Evolutionary conservation across 192 early-diverging fungal species (phyloP).

Genomic region (Coemansia sp.): DNA sequence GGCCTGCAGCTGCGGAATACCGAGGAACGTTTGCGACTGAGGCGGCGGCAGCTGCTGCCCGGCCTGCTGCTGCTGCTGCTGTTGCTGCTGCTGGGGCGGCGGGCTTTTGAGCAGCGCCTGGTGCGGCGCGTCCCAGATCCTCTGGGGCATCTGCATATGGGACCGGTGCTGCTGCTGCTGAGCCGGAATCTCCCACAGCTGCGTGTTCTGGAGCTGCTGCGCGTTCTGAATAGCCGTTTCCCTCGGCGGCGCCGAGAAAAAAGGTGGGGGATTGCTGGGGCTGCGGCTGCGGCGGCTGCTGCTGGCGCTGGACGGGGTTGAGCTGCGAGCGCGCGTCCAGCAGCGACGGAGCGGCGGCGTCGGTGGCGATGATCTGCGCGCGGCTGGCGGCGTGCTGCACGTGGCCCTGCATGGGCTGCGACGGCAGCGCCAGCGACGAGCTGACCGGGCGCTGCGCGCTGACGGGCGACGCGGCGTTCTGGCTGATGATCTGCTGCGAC

Average conservation of each 20-base stretch:
- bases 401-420: constrained; percentile 15
- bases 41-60: constrained; percentile 11
- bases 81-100: constrained; percentile 10
- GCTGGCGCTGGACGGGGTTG: constrained; percentile 22
- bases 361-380: constrained; percentile 9
- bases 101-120: constrained; percentile 34
- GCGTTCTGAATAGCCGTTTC: constrained; percentile 50
- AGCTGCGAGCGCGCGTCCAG: constrained; percentile 27
- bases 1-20: constrained; percentile 17
- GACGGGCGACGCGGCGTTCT: constrained; percentile 23
- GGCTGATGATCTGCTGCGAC: constrained; percentile 41
- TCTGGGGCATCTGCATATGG: constrained; percentile 24
- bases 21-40: constrained; percentile 29
- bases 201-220: constrained; percentile 24
- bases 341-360: constrained; percentile 16
- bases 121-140: constrained; percentile 26
- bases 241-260: constrained; percentile 53
- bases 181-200: constrained; percentile 21
- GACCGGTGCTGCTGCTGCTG: constrained; percentile 25
- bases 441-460: constrained; percentile 31
- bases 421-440: constrained; percentile 21
- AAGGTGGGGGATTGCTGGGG: constrained; percentile 47
- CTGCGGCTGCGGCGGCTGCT: constrained; percentile 24
- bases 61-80: too few species aligned
- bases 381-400: constrained; percentile 20